Conservation (phyloP, 2,329 filamentous ascomycete genomes). For the Colletotrichum echinochloae region DNA sequence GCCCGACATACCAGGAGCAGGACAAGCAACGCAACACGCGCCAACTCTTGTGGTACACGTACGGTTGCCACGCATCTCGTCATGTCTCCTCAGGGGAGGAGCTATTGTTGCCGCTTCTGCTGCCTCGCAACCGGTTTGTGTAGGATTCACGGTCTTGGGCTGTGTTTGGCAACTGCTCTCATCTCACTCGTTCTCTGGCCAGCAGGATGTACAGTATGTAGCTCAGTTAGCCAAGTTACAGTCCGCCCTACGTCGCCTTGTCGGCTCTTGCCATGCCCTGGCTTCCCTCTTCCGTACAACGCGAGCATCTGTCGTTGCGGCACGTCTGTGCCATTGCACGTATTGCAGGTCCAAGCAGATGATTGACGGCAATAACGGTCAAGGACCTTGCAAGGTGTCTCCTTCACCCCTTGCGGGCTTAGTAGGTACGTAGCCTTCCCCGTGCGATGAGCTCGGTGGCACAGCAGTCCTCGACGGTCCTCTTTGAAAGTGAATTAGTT, state of each 20-base stretch:
- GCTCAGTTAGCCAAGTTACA: neutral
- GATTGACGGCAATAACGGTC: neutral
- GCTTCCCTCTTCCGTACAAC: constrained; percentile 23
- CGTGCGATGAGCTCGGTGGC: constrained; percentile 1
- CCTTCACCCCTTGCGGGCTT: neutral
- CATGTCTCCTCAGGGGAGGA: constrained; percentile 9
- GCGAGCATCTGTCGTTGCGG: constrained; percentile 9
- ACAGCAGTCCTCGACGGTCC: neutral
- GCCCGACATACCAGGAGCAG: neutral
- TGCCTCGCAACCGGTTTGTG: neutral
- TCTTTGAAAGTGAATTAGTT: neutral
- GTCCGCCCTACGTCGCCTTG: constrained; percentile 15
- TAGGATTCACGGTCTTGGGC: neutral
- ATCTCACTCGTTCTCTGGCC: neutral
- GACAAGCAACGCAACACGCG: constrained; percentile 5
- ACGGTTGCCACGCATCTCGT: constrained; percentile 1
- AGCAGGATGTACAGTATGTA: neutral
- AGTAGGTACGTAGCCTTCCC: constrained; percentile 12
- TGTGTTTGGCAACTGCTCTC: neutral
- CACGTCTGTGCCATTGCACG: neutral
- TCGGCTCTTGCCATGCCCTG: constrained; percentile 16
- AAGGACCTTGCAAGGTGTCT: neutral
- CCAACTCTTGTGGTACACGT: constrained; percentile 6
- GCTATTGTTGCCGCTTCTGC: neutral
- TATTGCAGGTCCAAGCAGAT: neutral